Conservation (phyloP, 192 early-diverging fungal genomes). For the Entomortierella lignicola region DNA sequence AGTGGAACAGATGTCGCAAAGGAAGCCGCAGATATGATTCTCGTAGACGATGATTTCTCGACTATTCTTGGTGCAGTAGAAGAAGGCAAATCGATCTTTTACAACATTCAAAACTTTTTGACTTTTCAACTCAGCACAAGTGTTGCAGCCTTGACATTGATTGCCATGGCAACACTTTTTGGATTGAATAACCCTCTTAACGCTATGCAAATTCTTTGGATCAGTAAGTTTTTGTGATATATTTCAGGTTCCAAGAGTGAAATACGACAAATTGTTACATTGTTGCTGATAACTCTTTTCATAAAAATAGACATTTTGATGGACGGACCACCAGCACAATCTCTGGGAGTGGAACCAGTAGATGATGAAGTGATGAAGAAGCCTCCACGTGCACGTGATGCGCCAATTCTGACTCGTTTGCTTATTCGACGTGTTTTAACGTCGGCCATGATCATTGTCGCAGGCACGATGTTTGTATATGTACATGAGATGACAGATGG, state of each 20-base stretch:
- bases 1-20: conserved; percentile 95
- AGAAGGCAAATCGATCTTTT: conserved; percentile 98
- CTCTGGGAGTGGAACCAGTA: conserved; percentile 93
- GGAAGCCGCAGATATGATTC: conserved; percentile 97
- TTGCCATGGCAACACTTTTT: conserved; percentile 87
- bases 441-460: conserved; percentile 83
- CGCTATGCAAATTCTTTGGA: conserved; percentile 99
- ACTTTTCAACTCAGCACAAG: conserved; percentile 97
- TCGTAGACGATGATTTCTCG: conserved; percentile 96
- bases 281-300: too few species aligned
- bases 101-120: conserved; percentile 97
- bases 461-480: conserved; percentile 88
- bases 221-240: conserved; percentile 74
- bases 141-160: conserved; percentile 89
- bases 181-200: conserved; percentile 93
- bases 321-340: conserved; percentile 98
- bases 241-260: too few species aligned
- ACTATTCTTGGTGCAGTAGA: conserved; percentile 95
- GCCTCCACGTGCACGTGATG: conserved; percentile 83
- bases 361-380: conserved; percentile 91
- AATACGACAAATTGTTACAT: too few species aligned
- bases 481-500: conserved; percentile 82
- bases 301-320: conserved; percentile 87
- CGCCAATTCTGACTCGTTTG: conserved; percentile 81
- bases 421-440: conserved; percentile 82